These are phyloP conservation scores for Mortierella sp. DNA, from an alignment of 371 early-diverging fungal genomes.

Conservation along the genomic window DNA sequence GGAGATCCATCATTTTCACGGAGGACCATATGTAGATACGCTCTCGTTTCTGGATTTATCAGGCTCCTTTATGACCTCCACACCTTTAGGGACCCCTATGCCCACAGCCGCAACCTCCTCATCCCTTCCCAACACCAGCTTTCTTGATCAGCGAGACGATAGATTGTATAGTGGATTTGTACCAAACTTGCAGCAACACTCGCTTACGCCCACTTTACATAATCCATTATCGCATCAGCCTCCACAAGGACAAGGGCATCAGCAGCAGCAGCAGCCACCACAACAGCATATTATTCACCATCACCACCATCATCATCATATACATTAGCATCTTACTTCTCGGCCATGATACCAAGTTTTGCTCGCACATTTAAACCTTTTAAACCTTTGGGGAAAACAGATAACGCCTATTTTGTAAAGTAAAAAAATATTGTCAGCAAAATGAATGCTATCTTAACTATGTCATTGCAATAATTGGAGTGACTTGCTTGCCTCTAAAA, in stretches of 20 bases:
- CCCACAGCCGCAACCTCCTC: conserved; percentile 13
- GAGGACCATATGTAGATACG: conserved; percentile 32
- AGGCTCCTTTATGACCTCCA: conserved; percentile 24
- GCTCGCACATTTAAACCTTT: not conserved
- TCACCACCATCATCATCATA: conserved; percentile 36
- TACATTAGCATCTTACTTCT: conserved; percentile 26
- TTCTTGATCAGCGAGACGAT: conserved; percentile 18
- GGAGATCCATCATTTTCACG: conserved; percentile 21
- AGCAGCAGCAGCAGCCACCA: conserved; percentile 14
- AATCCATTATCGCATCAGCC: not conserved
- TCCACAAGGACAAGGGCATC: conserved; percentile 13
- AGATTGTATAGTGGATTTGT: conserved; percentile 13
- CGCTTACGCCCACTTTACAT: conserved; percentile 9
- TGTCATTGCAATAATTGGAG: too few relatives aligned
- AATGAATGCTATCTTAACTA: too few relatives aligned
- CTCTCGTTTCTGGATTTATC: conserved; percentile 36
- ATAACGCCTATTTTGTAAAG: too few relatives aligned
- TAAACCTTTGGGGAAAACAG: not conserved
- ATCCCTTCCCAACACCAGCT: conserved; percentile 25
- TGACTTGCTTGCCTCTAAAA: too few relatives aligned
- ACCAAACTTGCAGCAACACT: conserved; percentile 15
- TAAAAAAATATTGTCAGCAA: too few relatives aligned
- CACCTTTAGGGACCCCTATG: conserved; percentile 5
- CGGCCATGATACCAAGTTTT: not conserved
- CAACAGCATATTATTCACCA: conserved; percentile 37